A percentile compares a stretch with the other conserved stretches of the same genome.
These are phyloP conservation scores for Agastache rugosa DNA, from an alignment of 257 asterid genomes.

Conservation along the genomic window DNA sequence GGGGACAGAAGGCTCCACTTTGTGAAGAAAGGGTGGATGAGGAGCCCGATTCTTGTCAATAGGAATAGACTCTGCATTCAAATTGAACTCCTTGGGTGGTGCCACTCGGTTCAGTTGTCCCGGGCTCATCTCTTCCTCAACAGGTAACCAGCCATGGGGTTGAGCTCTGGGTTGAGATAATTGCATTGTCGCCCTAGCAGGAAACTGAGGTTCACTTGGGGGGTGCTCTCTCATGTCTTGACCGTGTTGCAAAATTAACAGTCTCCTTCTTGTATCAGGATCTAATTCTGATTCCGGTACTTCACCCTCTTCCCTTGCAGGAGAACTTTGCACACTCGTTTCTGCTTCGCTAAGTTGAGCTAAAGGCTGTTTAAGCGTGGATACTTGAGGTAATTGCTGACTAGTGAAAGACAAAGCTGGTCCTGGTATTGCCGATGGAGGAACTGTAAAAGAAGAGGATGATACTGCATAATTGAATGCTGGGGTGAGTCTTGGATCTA, in stretches of 20 bases:
- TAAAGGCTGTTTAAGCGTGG: conserved; percentile 56
- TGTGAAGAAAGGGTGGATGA: conserved; percentile 70
- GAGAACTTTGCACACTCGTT: conserved; percentile 66
- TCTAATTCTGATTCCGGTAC: conserved; percentile 97
- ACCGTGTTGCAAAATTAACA: conserved; percentile 96
- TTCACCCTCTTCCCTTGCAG: conserved; percentile 99
- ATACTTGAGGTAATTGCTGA: conserved; percentile 72
- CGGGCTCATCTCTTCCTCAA: conserved; percentile 80
- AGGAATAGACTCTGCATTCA: conserved; percentile 62
- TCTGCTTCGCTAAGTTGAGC: conserved; percentile 67
- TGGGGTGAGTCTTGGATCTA: conserved; percentile 65
- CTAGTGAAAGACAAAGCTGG: conserved; percentile 57
- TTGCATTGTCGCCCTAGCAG: conserved; percentile 66
- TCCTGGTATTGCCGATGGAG: conserved; percentile 57
- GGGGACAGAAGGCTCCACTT: conserved; percentile 61
- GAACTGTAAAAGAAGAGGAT: conserved; percentile 64
- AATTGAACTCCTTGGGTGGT: conserved; percentile 64
- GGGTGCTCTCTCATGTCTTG: conserved; percentile 85
- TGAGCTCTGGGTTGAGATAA: conserved; percentile 70
- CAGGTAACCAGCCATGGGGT: conserved; percentile 83
- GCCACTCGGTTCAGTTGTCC: conserved; percentile 58
- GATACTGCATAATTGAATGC: conserved; percentile 54
- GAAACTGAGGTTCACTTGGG: conserved; percentile 72
- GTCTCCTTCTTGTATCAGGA: conserved; percentile 98
- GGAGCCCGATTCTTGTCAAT: conserved; percentile 64